Percentiles rank a stretch among this genome's conserved stretches.
Conservation (phyloP, 306 rosid genomes). For the Prunus mongolica region DNA sequence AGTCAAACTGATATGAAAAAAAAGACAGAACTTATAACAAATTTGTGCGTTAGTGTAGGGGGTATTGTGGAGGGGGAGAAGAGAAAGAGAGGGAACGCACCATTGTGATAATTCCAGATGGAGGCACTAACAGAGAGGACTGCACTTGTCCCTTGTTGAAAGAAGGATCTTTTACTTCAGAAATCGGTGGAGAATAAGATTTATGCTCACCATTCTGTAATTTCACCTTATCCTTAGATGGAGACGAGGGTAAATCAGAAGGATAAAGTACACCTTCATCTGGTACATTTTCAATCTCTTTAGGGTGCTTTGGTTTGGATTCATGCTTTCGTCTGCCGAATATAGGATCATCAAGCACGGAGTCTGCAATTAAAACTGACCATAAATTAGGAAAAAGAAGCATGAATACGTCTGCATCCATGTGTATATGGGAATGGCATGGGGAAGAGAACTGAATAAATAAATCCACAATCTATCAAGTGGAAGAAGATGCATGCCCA, state of each 20-base stretch:
- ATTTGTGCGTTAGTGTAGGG: not conserved
- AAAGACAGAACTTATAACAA: not conserved
- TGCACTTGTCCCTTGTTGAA: not conserved
- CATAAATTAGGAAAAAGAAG: constrained; percentile 18
- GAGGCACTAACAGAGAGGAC: constrained; percentile 24
- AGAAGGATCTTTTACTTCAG: constrained; percentile 24
- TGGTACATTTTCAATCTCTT: constrained; percentile 33
- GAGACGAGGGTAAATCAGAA: constrained; percentile 42
- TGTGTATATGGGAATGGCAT: not conserved
- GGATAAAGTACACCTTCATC: constrained; percentile 25
- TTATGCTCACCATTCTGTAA: constrained; percentile 14
- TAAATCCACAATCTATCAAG: constrained; percentile 27
- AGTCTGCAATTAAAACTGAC: constrained; percentile 43
- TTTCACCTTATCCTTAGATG: constrained; percentile 36
- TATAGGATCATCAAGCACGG: constrained; percentile 38
- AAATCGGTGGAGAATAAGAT: constrained; percentile 5
- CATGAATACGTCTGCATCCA: not conserved
- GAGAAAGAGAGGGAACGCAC: constrained; percentile 25
- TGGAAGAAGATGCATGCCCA: constrained; percentile 26
- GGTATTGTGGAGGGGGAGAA: not conserved
- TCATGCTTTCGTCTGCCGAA: constrained; percentile 42
- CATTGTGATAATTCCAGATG: constrained; percentile 34
- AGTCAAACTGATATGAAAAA: not conserved
- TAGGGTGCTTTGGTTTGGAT: constrained; percentile 50
- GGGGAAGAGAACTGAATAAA: not conserved